phyloP scores from a whole-genome alignment of 2,329 filamentous ascomycete genomes.

The Lasiodiplodia sp. region DNA sequence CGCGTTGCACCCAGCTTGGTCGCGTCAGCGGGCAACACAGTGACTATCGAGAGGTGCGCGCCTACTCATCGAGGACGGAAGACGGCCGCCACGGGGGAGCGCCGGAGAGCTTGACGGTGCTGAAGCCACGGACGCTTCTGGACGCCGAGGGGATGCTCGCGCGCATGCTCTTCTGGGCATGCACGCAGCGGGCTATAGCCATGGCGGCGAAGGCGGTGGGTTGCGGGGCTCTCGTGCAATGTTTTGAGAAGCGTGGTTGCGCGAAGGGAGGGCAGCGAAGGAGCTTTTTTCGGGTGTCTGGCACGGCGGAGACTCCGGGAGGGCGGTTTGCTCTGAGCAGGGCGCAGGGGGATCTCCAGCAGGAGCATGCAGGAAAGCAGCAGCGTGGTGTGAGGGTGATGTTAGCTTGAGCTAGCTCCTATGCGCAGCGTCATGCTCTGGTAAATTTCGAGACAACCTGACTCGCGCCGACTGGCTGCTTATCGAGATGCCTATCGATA shows the following conservation, averaged over 20 bases:
- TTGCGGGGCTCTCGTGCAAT: conserved; percentile 11
- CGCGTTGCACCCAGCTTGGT: conserved; percentile 85
- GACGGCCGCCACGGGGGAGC: conserved; percentile 66
- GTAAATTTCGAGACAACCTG: conserved; percentile 8
- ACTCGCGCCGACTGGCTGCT: conserved; percentile 10
- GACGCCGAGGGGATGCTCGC: conserved; percentile 6
- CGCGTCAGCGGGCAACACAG: conserved; percentile 31
- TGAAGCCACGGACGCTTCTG: neutral
- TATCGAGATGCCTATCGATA: neutral
- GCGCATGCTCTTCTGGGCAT: neutral
- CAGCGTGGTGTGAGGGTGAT: conserved; percentile 22
- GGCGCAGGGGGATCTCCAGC: neutral
- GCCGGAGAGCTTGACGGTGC: conserved; percentile 24
- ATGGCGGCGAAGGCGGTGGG: conserved; percentile 14
- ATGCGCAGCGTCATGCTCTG: conserved; percentile 22
- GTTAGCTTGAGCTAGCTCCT: conserved; percentile 14
- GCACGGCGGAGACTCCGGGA: neutral
- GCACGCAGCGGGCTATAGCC: conserved; percentile 23
- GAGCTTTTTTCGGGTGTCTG: neutral
- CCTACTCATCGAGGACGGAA: conserved; percentile 66
- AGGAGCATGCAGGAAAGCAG: neutral
- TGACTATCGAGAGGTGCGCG: conserved; percentile 8
- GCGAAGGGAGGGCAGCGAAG: neutral
- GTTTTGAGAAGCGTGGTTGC: neutral
- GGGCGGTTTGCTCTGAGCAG: neutral